Base-by-base conservation (phyloP, 1,284 basidiomycete genomes). In the Farysia itapuensis region DNA sequence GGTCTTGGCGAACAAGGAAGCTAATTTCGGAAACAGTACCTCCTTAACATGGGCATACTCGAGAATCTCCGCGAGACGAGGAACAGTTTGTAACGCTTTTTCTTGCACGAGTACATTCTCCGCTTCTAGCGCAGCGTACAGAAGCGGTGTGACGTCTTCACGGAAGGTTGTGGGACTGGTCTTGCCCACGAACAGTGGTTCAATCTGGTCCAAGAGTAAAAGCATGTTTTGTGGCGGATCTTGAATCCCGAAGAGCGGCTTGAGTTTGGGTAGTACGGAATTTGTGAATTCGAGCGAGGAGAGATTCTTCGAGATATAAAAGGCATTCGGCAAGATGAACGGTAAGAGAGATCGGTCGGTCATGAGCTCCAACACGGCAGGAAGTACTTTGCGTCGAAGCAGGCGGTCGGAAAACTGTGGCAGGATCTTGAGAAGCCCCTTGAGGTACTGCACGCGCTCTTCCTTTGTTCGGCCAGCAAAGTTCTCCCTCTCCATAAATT, bases 291-390 rank as follows among this genome's bases (percentile, higher is more conserved):
- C 90, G 31, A 73, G 43, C 12, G 47, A 52, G 5, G 46, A 84
- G 33, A 97, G 81, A 21, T 85, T 82, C 56, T 84, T 85, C 9
- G 89, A 85, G 52, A 99, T 98, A 45, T 84, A 83, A 72, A 97
- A 95, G n/a, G 97, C 88, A 77, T 96, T 96, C 1, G 94, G 94
- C n/a, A 99, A 81, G 52, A 99, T 89, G 77, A 95, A 95, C 2
- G 95, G 94, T 37, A 99, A 79, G n/a, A 76, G 51, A 4, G 65
- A 56, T 0, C 66, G 50, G 39, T 70, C 70, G n/a, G 53, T 64
- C 70, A 72, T 72, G 19, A 71, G 48, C 44, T 95, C 72, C 23
- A 72, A 39, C 22, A 70, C 81, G 19, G 88, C 87, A 2, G 94
- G 92, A n/a, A 98, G 79, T 41, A 98, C 88, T 77, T 98, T 98